Percentiles rank a stretch among this genome's conserved stretches.
Evolutionary conservation across 768 basidiomycete genomes (phyloP).

Genomic region (Rubroboletus satanas): DNA sequence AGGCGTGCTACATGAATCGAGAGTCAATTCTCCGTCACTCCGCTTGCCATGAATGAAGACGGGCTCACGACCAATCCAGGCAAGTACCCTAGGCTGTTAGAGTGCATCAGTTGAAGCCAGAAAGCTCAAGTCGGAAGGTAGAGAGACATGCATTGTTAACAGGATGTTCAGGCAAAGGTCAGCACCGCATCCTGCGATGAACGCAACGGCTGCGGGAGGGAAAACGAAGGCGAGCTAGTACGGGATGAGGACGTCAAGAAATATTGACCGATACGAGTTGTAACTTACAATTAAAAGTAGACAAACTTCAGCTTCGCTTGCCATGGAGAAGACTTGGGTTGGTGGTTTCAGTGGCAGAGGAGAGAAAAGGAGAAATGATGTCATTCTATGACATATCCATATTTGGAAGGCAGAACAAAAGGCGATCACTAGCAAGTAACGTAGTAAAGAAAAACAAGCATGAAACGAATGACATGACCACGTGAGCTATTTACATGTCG

Average conservation of each 20-base stretch:
- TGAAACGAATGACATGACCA: conserved; percentile 10
- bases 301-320: conserved; percentile 6
- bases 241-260: not conserved
- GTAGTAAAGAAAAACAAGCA: conserved; percentile 12
- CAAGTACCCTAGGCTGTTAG: conserved; percentile 62
- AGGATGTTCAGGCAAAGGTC: conserved; percentile 80
- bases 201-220: conserved; percentile 71
- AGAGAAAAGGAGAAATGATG: conserved; percentile 16
- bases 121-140: too few relatives aligned
- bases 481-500: conserved; percentile 11
- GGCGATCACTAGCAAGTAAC: not conserved
- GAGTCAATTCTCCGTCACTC: not conserved
- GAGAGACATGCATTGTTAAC: conserved; percentile 63
- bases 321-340: conserved; percentile 9
- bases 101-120: not conserved
- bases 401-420: conserved; percentile 13
- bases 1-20: conserved; percentile 53
- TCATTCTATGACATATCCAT: conserved; percentile 18
- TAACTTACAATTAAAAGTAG: conserved; percentile 10
- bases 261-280: accelerated
- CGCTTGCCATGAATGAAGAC: not conserved
- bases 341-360: not conserved
- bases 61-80: conserved; percentile 52
- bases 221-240: conserved; percentile 67
- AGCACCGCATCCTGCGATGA: conserved; percentile 76